Evolutionary conservation across 2,329 filamentous ascomycete genomes (phyloP).

Genomic region (Penicillium sp.): DNA sequence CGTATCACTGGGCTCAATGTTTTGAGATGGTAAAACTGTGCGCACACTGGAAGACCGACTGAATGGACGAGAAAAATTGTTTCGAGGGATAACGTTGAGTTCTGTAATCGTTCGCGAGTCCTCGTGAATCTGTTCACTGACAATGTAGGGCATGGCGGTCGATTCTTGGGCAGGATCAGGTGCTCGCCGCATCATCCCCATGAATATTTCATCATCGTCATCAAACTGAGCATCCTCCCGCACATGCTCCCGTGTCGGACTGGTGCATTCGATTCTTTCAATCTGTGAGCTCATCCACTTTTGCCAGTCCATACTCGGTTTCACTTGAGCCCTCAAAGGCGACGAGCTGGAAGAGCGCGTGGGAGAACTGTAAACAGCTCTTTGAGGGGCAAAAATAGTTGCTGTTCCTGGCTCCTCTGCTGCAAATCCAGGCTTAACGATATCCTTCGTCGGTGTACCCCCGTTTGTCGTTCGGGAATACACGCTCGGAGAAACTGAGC

Average conservation of each 20-base stretch:
- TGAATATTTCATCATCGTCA: constrained; percentile 28
- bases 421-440: neutral
- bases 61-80: constrained; percentile 44
- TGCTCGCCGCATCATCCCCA: constrained; percentile 9
- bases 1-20: constrained; percentile 6
- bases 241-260: constrained; percentile 37
- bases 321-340: constrained; percentile 10
- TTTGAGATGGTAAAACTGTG: constrained; percentile 22
- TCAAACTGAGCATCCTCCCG: constrained; percentile 46
- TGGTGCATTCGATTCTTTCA: constrained; percentile 33
- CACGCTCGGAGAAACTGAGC: constrained; percentile 42
- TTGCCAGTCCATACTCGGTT: constrained; percentile 41
- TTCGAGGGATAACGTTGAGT: constrained; percentile 20
- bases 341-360: constrained; percentile 18
- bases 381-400: constrained; percentile 40
- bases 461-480: constrained; percentile 49
- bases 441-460: constrained; percentile 27
- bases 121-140: neutral
- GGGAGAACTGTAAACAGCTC: constrained; percentile 37
- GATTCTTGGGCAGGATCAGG: neutral
- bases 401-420: constrained; percentile 39
- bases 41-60: constrained; percentile 37
- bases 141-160: neutral
- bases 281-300: constrained; percentile 44
- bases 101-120: neutral